Evolutionary conservation across 257 asterid genomes (phyloP).

Genomic region (Solanum commersonii): DNA sequence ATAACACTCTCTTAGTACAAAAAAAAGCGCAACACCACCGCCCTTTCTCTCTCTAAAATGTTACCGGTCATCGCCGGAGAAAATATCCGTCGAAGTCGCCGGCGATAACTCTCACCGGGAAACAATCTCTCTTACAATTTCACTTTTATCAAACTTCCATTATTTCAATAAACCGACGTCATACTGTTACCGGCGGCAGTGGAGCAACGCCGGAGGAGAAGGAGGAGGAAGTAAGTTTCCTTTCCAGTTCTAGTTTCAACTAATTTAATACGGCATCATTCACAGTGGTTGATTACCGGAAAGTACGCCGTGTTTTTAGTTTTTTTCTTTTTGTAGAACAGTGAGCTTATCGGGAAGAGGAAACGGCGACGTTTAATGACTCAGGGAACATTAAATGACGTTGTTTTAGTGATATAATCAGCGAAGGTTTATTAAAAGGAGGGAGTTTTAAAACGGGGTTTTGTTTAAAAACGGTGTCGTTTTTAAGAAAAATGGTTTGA

Average conservation of each 20-base stretch:
- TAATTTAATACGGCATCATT: neutral
- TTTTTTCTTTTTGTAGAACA: neutral
- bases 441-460: constrained; percentile 7
- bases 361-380: neutral
- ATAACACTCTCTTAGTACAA: constrained; percentile 4
- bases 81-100: neutral
- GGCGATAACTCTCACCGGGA: neutral
- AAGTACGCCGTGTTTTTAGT: neutral
- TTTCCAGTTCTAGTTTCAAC: neutral
- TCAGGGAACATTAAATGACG: neutral
- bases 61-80: neutral
- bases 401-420: neutral
- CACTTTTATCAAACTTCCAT: neutral
- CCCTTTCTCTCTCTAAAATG: constrained; percentile 1
- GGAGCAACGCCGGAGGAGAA: neutral
- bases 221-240: neutral
- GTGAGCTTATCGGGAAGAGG: neutral
- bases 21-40: neutral
- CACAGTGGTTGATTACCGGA: neutral
- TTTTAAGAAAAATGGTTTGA: constrained; percentile 13
- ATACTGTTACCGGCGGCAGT: neutral
- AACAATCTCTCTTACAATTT: neutral
- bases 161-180: neutral
- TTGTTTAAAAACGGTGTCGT: neutral
- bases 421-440: neutral